Percentiles rank a stretch among this genome's conserved stretches.
These are phyloP conservation scores for Rhododendron mucronatum DNA, from an alignment of 148 eudicot species.

Conservation along the genomic window DNA sequence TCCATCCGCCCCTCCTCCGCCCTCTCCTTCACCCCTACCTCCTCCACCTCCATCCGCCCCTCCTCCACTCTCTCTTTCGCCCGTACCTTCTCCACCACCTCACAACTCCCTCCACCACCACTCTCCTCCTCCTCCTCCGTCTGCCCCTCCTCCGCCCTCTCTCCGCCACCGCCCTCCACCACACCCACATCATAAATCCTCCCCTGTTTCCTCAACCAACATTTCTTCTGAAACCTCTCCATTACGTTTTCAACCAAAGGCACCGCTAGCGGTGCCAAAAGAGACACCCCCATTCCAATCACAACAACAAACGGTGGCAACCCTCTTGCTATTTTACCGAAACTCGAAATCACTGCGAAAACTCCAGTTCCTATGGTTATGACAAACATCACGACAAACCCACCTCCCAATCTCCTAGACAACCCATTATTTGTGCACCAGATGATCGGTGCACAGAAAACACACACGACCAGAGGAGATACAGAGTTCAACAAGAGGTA, in stretches of 20 bases:
- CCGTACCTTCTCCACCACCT: neutral
- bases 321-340: constrained; percentile 23
- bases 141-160: neutral
- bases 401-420: constrained; percentile 28
- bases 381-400: constrained; percentile 44
- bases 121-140: neutral
- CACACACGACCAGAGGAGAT: constrained; percentile 44
- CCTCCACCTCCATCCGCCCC: neutral
- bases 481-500: constrained; percentile 58
- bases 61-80: neutral
- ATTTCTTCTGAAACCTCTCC: constrained; percentile 27
- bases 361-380: constrained; percentile 63
- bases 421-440: constrained; percentile 15
- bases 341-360: constrained; percentile 48
- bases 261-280: constrained; percentile 44
- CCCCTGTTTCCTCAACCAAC: constrained; percentile 29
- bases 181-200: constrained; percentile 28
- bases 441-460: constrained; percentile 37
- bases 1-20: no score
- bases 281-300: constrained; percentile 37
- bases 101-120: neutral
- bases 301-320: constrained; percentile 24
- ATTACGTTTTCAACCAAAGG: constrained; percentile 43
- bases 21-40: neutral
- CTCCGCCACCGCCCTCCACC: neutral